A percentile compares a stretch with the other conserved stretches of the same genome.
phyloP scores from a whole-genome alignment of 1,284 basidiomycete genomes.

The Heterobasidion parviporum region DNA sequence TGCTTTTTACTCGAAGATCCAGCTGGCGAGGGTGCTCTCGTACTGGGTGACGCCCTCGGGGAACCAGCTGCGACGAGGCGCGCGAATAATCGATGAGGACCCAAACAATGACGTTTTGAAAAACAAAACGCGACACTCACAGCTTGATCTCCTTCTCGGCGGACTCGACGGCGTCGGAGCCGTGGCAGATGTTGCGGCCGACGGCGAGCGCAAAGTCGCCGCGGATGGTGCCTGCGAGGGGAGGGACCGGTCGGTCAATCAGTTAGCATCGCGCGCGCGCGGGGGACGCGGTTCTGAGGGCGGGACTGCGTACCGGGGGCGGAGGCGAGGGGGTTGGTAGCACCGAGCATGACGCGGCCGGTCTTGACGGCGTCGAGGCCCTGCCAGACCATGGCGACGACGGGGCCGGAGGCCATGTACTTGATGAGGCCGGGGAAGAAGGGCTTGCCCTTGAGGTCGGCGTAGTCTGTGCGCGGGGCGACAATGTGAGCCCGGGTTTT shows the following conservation, averaged over 20 bases:
- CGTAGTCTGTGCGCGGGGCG: slow-evolving; percentile 64
- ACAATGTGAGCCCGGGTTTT: slow-evolving; percentile 4
- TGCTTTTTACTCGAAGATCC: slow-evolving; percentile 75
- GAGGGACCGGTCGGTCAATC: slow-evolving; percentile 3
- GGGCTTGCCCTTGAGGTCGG: slow-evolving; percentile 81
- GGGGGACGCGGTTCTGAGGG: not conserved
- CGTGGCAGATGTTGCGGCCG: slow-evolving; percentile 92
- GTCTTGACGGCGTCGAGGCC: slow-evolving; percentile 97
- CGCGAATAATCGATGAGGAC: slow-evolving; percentile 9
- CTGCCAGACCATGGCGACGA: slow-evolving; percentile 96
- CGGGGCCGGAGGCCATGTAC: slow-evolving; percentile 94
- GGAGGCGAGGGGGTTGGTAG: slow-evolving; percentile 94
- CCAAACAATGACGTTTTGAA: not conserved
- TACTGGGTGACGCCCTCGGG: slow-evolving; percentile 79
- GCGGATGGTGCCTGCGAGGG: slow-evolving; percentile 69
- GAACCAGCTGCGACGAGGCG: slow-evolving; percentile 57
- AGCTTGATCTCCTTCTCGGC: slow-evolving; percentile 89
- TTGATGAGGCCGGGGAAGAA: slow-evolving; percentile 93
- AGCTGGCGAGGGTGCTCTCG: slow-evolving; percentile 55
- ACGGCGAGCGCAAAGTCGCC: slow-evolving; percentile 91
- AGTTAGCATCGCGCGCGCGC: too few species aligned
- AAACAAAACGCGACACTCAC: slow-evolving; percentile 36
- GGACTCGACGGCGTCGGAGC: slow-evolving; percentile 86
- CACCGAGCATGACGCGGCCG: slow-evolving; percentile 91
- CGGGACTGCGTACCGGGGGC: slow-evolving; percentile 52